phyloP scores from a whole-genome alignment of 371 early-diverging fungal genomes.

The Rhizomucor miehei region DNA sequence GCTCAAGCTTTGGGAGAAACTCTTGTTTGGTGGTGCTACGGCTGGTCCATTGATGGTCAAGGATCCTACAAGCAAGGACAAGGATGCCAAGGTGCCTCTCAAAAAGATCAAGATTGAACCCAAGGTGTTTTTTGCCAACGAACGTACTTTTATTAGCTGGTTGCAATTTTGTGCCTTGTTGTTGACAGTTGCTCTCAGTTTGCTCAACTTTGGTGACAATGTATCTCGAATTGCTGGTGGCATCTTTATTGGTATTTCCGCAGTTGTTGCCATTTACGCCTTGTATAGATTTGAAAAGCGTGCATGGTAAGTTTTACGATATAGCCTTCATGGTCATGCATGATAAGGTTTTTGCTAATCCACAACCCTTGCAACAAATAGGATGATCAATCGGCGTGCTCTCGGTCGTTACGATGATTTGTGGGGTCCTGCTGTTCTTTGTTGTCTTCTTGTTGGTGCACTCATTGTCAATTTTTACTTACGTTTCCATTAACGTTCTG shows the following conservation, averaged over 20 bases:
- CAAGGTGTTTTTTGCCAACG: slow-evolving; percentile 99
- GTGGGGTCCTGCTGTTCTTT: slow-evolving; percentile 75
- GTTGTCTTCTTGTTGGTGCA: slow-evolving; percentile 67
- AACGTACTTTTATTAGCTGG: slow-evolving; percentile 97
- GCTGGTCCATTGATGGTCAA: slow-evolving; percentile 4
- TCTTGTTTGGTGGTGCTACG: slow-evolving; percentile 4
- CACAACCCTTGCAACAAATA: slow-evolving; percentile 16
- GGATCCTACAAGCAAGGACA: slow-evolving; percentile 19
- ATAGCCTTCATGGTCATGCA: no score
- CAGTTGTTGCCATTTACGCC: slow-evolving; percentile 77
- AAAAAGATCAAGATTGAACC: slow-evolving; percentile 95
- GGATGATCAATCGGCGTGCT: slow-evolving; percentile 54
- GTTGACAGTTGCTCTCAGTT: slow-evolving; percentile 73
- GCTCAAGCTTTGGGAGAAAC: slow-evolving; percentile 6
- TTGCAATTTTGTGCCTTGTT: slow-evolving; percentile 77
- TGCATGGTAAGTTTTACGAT: slow-evolving; percentile 46
- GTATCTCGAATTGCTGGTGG: slow-evolving; percentile 72
- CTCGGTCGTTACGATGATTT: slow-evolving; percentile 51
- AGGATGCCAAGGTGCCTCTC: slow-evolving; percentile 27
- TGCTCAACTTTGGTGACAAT: slow-evolving; percentile 85
- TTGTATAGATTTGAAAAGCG: slow-evolving; percentile 89
- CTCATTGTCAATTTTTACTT: slow-evolving; percentile 29
- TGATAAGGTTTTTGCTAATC: slow-evolving; percentile 19
- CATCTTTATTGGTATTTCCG: slow-evolving; percentile 62
- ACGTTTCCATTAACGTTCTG: slow-evolving; percentile 6